Evolutionary conservation across 495 filamentous ascomycete species (phyloP).

Genomic region (Aspergillus coremiiformis): DNA sequence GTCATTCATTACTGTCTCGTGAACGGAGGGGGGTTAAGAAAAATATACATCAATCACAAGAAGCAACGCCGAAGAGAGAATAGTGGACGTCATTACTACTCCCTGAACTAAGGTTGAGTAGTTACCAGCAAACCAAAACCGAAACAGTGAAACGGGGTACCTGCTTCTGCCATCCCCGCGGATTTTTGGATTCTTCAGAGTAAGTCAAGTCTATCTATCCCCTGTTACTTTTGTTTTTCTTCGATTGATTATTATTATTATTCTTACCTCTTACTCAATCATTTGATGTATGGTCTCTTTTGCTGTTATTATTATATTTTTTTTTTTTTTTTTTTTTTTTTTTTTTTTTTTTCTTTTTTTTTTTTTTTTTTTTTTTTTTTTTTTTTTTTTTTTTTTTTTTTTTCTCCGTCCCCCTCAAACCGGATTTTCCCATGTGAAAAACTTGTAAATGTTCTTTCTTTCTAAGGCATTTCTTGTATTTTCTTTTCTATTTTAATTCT

Average conservation of each 20-base stretch:
- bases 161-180: constrained; percentile 18
- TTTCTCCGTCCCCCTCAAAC: not conserved
- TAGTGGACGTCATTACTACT: constrained; percentile 9
- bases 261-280: no score
- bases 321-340: constrained; percentile 4
- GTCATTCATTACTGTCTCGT: not conserved
- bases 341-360: not conserved
- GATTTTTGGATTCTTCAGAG: constrained; percentile 12
- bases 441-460: not conserved
- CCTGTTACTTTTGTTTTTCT: constrained; percentile 1
- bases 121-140: constrained; percentile 4
- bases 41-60: not conserved
- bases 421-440: not conserved
- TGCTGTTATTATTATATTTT: not conserved
- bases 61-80: not conserved
- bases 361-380: not conserved
- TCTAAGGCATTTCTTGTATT: not conserved
- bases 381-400: not conserved
- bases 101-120: not conserved
- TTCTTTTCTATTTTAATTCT: not conserved
- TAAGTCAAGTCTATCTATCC: not conserved
- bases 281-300: not conserved
- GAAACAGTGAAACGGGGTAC: constrained; percentile 17
- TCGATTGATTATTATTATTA: not conserved
- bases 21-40: not conserved